These are phyloP conservation scores for Ilyonectria destructans DNA, from an alignment of 2,329 filamentous ascomycete species.

Conservation along the genomic window DNA sequence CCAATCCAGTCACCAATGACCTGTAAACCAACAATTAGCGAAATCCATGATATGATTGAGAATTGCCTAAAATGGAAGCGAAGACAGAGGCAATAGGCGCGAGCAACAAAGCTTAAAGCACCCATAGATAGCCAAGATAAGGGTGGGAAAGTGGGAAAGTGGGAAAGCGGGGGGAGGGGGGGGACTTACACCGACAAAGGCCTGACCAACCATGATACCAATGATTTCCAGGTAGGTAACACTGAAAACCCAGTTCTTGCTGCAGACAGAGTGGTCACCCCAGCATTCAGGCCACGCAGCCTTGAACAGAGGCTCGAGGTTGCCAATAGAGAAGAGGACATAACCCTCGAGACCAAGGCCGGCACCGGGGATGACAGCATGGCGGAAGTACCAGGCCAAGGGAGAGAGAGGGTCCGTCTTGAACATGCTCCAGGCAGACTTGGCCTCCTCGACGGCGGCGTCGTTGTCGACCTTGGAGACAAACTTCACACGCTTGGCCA, in stretches of 20 bases:
- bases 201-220: conserved; percentile 95
- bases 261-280: conserved; percentile 78
- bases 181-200: conserved; percentile 81
- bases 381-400: conserved; percentile 88
- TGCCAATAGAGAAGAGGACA: conserved; percentile 97
- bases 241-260: conserved; percentile 84
- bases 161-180: background rate
- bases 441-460: conserved; percentile 80
- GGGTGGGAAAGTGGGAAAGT: background rate
- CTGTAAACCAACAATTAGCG: conserved; percentile 50
- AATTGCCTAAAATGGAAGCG: conserved; percentile 19
- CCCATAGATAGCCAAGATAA: background rate
- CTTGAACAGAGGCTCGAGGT: conserved; percentile 86
- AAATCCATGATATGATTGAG: conserved; percentile 25
- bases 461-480: conserved; percentile 80
- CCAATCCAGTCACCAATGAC: conserved; percentile 82
- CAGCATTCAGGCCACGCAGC: conserved; percentile 86
- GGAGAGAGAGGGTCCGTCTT: conserved; percentile 90
- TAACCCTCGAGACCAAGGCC: conserved; percentile 95
- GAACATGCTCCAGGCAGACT: conserved; percentile 81
- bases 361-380: conserved; percentile 93
- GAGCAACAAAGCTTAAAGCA: conserved; percentile 10
- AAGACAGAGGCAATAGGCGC: conserved; percentile 22
- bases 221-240: conserved; percentile 94
- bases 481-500: conserved; percentile 81